Percentiles rank a stretch among this genome's conserved stretches.
Evolutionary conservation across 495 filamentous ascomycete genomes (phyloP).

Genomic region (Neurospora hispaniola): DNA sequence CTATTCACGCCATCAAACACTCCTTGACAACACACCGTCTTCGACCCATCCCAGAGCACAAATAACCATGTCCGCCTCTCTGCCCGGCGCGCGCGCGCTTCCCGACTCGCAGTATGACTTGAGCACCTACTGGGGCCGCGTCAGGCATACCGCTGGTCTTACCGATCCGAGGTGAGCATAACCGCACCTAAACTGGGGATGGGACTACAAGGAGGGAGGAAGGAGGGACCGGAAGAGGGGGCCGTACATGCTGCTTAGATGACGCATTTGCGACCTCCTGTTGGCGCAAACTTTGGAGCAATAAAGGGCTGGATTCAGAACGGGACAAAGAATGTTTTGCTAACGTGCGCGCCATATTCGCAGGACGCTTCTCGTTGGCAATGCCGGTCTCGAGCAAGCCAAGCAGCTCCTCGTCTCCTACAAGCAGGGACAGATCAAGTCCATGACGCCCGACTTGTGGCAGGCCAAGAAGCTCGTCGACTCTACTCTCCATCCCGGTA

Average conservation of each 20-base stretch:
- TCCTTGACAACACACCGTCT: background rate
- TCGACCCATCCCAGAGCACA: background rate
- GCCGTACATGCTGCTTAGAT: background rate
- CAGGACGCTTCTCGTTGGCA: slow-evolving; percentile 74
- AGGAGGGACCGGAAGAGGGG: background rate
- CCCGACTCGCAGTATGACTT: slow-evolving; percentile 88
- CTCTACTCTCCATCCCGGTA: slow-evolving; percentile 89
- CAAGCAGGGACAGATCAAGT: slow-evolving; percentile 63
- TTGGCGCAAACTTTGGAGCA: too few relatives aligned
- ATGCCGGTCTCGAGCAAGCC: slow-evolving; percentile 66
- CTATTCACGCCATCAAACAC: background rate
- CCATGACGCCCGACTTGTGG: slow-evolving; percentile 89
- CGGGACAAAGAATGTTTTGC: background rate
- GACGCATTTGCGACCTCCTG: background rate
- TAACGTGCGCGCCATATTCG: slow-evolving; percentile 1
- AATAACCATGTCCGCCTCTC: slow-evolving; percentile 69
- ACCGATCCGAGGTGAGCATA: slow-evolving; percentile 84
- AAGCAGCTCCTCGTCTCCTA: slow-evolving; percentile 68
- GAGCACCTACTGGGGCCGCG: slow-evolving; percentile 87
- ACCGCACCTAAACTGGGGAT: background rate
- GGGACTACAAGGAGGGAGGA: background rate
- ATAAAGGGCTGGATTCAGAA: too few relatives aligned
- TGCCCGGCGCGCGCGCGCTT: slow-evolving; percentile 76
- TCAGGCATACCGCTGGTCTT: slow-evolving; percentile 79
- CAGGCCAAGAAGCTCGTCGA: slow-evolving; percentile 92